Evolutionary conservation across 495 filamentous ascomycete species (phyloP).

Genomic region (Penicillium malachiteum): DNA sequence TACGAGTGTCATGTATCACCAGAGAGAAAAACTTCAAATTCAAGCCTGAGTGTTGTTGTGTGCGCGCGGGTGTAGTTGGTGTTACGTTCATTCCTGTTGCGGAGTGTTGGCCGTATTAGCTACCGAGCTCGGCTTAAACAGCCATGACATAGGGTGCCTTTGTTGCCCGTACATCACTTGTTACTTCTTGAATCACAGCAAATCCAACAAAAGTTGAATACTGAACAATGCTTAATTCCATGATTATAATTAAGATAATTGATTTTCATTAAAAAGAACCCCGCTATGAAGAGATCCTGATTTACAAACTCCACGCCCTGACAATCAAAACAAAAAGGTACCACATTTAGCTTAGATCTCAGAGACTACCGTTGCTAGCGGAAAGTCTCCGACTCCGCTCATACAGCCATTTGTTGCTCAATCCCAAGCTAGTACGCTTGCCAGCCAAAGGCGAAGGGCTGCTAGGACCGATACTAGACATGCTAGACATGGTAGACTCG

Average conservation of each 20-base stretch:
- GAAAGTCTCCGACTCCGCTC: slow-evolving; percentile 59
- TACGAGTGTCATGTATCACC: slow-evolving; percentile 29
- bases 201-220: neutral
- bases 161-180: neutral
- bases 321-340: slow-evolving; percentile 8
- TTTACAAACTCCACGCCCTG: slow-evolving; percentile 10
- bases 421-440: slow-evolving; percentile 65
- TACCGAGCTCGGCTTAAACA: slow-evolving; percentile 2
- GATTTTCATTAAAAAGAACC: slow-evolving; percentile 1
- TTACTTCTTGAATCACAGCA: neutral
- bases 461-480: slow-evolving; percentile 43
- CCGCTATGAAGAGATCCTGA: slow-evolving; percentile 6
- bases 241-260: neutral
- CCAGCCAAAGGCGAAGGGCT: slow-evolving; percentile 62
- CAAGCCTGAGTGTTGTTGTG: slow-evolving; percentile 2
- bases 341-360: slow-evolving; percentile 5
- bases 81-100: slow-evolving; percentile 21
- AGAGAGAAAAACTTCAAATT: slow-evolving; percentile 1
- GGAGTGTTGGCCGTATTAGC: slow-evolving; percentile 15
- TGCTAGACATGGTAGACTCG: slow-evolving; percentile 35
- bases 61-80: slow-evolving; percentile 9
- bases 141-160: slow-evolving; percentile 1
- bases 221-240: neutral
- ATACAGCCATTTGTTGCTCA: slow-evolving; percentile 93
- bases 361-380: slow-evolving; percentile 41